Base-by-base conservation (phyloP, 768 basidiomycete genomes). In the Kwoniella sp. region DNA sequence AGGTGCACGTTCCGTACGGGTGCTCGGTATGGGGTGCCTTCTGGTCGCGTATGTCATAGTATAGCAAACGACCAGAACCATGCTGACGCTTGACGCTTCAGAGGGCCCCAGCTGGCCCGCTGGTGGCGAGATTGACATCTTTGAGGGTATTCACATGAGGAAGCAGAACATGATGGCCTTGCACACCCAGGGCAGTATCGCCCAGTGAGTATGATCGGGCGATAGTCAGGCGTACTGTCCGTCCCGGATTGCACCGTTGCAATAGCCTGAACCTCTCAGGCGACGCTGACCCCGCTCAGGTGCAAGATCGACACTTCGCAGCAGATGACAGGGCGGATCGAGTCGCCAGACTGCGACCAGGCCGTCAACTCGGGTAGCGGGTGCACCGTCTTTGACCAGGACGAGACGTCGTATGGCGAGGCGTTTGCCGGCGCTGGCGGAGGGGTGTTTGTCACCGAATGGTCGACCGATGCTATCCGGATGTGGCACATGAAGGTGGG, bases 111-210 rank as follows among this genome's bases (percentile, higher is more conserved):
- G 56, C 41, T 63, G 67, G 69, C 65, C 64, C 27, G 20, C 38
- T 14, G 59, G 56, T 1, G 69, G 69, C 12, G 84, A 87, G 67
- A 84, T 86, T 56, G 89, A 90, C 70, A 86, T 85, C 9, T 81
- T 90, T 53, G 88, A 91, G 70, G 85, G 83, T 28, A 84, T 90
- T 57, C 90, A 91, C 73, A 67, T 80, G 42, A 79, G 80, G 34
- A 77, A 78, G 3, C 75, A 77, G 47, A 87, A 84, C 56, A 84
- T 86, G 67, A 82, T 85, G 79, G 79, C 88, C 0, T 75, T 89
- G 14, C 88, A 89, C 70, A 87, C 87, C 0, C 76, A 78, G n/a
- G 55, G 23, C 25, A 5, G 23, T 27, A 26, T 26, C 6, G 23
- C 23, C 40, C 8, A 42, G 23, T 42, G 40, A 25, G 40, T 42